phyloP scores from a whole-genome alignment of 768 basidiomycete genomes.

The Plicaturopsis crispa region DNA sequence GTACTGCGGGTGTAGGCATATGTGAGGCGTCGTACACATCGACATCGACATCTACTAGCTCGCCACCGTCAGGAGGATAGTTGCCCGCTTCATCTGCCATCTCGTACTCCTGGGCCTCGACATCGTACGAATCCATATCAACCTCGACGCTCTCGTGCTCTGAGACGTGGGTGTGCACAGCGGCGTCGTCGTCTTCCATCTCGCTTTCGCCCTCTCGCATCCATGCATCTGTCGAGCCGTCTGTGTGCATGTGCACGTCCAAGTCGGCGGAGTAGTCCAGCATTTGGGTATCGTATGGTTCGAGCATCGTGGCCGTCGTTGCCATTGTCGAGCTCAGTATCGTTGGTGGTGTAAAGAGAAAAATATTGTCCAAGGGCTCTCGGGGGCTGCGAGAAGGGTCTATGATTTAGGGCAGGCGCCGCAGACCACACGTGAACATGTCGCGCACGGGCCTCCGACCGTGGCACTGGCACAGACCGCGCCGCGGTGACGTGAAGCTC shows the following conservation, averaged over 20 bases:
- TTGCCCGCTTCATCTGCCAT: slow-evolving; percentile 39
- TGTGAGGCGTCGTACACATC: slow-evolving; percentile 34
- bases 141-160: slow-evolving; percentile 46
- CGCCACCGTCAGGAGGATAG: slow-evolving; percentile 17
- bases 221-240: slow-evolving; percentile 40
- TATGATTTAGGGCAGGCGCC: background rate
- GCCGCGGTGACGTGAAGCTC: no score
- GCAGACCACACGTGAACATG: no score
- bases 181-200: slow-evolving; percentile 63
- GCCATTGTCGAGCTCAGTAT: slow-evolving; percentile 19
- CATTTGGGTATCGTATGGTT: slow-evolving; percentile 59
- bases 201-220: slow-evolving; percentile 36
- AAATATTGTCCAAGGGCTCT: no score
- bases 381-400: no score
- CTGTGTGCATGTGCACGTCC: slow-evolving; percentile 52
- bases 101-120: slow-evolving; percentile 45
- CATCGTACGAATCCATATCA: slow-evolving; percentile 54
- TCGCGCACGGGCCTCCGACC: no score
- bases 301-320: slow-evolving; percentile 32
- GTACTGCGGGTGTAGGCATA: slow-evolving; percentile 15
- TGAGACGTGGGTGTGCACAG: slow-evolving; percentile 20
- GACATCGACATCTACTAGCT: slow-evolving; percentile 39
- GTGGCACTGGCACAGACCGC: no score
- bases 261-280: slow-evolving; percentile 47
- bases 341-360: no score